A percentile compares a stretch with the other conserved stretches of the same genome.
Conservation (phyloP, 139 green algal species). For the Parachlorella kessleri region DNA sequence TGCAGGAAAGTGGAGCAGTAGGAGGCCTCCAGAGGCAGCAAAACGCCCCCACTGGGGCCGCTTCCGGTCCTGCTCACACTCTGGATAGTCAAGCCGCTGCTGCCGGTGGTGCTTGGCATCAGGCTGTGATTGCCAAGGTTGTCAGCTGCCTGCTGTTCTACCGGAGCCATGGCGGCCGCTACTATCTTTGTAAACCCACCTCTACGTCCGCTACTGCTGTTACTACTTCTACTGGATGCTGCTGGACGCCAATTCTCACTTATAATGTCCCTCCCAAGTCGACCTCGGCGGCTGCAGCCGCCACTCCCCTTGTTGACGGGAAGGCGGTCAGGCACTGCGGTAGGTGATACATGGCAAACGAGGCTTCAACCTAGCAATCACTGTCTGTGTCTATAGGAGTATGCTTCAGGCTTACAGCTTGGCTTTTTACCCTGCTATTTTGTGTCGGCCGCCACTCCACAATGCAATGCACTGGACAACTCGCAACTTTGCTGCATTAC, state of each 20-base stretch:
- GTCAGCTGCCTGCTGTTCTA: background rate
- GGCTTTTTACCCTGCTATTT: too few species aligned
- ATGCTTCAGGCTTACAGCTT: too few species aligned
- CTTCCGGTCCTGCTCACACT: background rate
- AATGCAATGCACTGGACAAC: too few species aligned
- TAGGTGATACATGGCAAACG: too few species aligned
- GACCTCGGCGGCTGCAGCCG: too few species aligned
- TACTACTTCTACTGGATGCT: background rate
- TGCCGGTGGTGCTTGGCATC: background rate
- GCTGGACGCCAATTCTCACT: background rate
- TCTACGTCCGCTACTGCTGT: background rate
- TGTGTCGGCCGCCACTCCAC: too few species aligned
- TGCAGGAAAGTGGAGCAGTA: conserved; percentile 50
- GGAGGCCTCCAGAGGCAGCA: conserved; percentile 2
- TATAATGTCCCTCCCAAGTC: too few species aligned
- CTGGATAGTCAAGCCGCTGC: background rate
- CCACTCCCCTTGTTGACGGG: too few species aligned
- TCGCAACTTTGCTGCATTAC: too few species aligned
- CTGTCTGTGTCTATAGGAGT: too few species aligned
- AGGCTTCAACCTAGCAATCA: too few species aligned
- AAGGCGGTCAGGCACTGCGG: too few species aligned
- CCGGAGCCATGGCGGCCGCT: background rate
- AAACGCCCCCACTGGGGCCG: background rate
- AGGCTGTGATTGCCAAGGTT: background rate
- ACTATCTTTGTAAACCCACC: background rate